A percentile compares a stretch with the other conserved stretches of the same genome.
These are phyloP conservation scores for Penicillium dipodomyicola DNA, from an alignment of 495 filamentous ascomycete genomes.

Conservation along the genomic window DNA sequence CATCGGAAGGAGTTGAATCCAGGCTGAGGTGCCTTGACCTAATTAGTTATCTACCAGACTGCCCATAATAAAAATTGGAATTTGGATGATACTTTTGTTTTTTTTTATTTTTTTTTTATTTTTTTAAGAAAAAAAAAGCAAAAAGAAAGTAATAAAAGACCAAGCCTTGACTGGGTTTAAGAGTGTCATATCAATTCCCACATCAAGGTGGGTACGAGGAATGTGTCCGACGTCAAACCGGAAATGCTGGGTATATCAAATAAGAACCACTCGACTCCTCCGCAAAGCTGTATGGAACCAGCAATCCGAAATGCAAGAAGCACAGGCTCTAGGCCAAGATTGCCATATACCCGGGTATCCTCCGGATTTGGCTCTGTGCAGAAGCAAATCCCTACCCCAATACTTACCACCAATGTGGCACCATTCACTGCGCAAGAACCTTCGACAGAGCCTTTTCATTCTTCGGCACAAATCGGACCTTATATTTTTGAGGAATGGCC, in stretches of 20 bases:
- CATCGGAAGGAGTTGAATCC: constrained; percentile 8
- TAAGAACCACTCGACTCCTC: background rate
- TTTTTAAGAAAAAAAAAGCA: too few relatives aligned
- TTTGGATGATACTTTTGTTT: background rate
- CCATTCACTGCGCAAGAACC: constrained; percentile 27
- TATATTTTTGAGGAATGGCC: constrained; percentile 54
- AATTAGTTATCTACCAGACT: constrained; percentile 6
- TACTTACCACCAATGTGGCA: too few relatives aligned
- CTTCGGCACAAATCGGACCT: constrained; percentile 54
- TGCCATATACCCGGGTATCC: background rate
- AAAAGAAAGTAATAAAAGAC: background rate
- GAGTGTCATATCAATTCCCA: background rate
- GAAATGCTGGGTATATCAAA: background rate
- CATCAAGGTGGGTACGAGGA: background rate
- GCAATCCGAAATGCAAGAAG: background rate
- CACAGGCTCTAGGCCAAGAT: background rate
- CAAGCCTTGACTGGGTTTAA: background rate
- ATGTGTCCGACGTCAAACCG: constrained; percentile 8
- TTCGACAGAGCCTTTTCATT: constrained; percentile 39
- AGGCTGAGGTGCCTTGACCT: background rate
- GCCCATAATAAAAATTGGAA: constrained; percentile 1
- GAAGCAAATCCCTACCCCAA: background rate
- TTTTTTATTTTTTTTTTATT: too few relatives aligned
- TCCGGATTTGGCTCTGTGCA: constrained; percentile 5
- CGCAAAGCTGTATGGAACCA: constrained; percentile 1